Evolutionary conservation across 2,329 filamentous ascomycete genomes (phyloP), one percentile per base, ranked within the genome.

Genomic region (Hypocreales sp.): DNA sequence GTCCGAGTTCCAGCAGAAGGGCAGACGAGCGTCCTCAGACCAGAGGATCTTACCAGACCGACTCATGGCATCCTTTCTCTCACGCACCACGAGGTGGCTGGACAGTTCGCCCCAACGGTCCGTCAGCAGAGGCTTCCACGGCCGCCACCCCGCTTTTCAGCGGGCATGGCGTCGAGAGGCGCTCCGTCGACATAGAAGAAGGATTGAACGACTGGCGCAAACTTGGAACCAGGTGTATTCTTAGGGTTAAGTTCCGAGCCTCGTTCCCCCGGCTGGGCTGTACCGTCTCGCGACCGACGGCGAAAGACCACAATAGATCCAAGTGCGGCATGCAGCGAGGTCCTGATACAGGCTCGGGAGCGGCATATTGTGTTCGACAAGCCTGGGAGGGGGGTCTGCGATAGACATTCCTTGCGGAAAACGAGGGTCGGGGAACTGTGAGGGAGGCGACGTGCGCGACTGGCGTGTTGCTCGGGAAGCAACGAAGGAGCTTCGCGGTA

Each of bases 221-320:
- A 66, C 79, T 80, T 20, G 35, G 41, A 51, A 72, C 81, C 79
- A 79, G 72, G 61, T 53, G 49, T 60, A 55, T 60, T 61, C 67
- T 79, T 93, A 93, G 86, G 86, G 86, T 92, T 93, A 92, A 86
- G 80, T 86, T 86, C 80, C 82, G 74, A 77, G 56, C 60, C 56
- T 60, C 61, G 62, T 71, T 76, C 69, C 65, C 68, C 56, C 58
- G 45, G 48, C 38, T 38, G 30, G 38, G 44, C 53, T 51, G 55
- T 57, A 50, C 54, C 49, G 47, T 49, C 47, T 36, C 46, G 41
- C 42, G 45, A 44, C 44, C 37, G 46, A 54, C 50, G 44, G 51
- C 48, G 34, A 40, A 35, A 32, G 35, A 31, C 42, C 52, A 46
- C 45, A 47, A 50, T 47, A 45, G 33, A 47, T 54, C 61, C 58